These are phyloP conservation scores for Eragrostis tef DNA, from an alignment of 202 grass and related monocot genomes.

Conservation along the genomic window DNA sequence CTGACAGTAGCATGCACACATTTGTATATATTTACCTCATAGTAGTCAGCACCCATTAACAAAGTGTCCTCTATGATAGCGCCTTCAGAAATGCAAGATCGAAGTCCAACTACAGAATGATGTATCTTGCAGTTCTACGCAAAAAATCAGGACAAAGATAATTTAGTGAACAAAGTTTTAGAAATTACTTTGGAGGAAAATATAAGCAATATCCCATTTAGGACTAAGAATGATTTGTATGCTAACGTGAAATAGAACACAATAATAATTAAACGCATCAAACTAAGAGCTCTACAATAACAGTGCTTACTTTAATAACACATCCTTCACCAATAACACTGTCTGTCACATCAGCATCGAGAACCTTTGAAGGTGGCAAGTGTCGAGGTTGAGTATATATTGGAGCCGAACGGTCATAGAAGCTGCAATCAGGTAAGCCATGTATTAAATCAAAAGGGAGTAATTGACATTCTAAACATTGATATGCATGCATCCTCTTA, in stretches of 20 bases:
- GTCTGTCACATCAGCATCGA: conserved; percentile 90
- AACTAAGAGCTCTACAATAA: too few relatives aligned
- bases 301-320: conserved; percentile 93
- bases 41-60: conserved; percentile 97
- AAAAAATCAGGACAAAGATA: neutral
- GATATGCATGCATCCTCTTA: neutral
- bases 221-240: neutral
- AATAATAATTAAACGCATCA: too few relatives aligned
- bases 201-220: conserved; percentile 13
- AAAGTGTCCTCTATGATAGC: conserved; percentile 90
- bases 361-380: conserved; percentile 94
- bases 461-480: conserved; percentile 38
- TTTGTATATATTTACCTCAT: conserved; percentile 66
- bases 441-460: conserved; percentile 32
- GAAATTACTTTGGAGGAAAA: conserved; percentile 35
- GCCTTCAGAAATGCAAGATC: conserved; percentile 95
- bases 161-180: conserved; percentile 26
- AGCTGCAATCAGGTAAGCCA: conserved; percentile 61
- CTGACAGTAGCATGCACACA: conserved; percentile 31
- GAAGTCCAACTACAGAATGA: conserved; percentile 91
- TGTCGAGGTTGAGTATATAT: conserved; percentile 95
- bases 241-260: neutral
- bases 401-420: conserved; percentile 94
- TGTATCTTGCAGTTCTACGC: conserved; percentile 92
- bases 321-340: conserved; percentile 98